These are phyloP conservation scores for Pyricularia pennisetigena DNA, from an alignment of 2,329 filamentous ascomycete species.

Conservation along the genomic window DNA sequence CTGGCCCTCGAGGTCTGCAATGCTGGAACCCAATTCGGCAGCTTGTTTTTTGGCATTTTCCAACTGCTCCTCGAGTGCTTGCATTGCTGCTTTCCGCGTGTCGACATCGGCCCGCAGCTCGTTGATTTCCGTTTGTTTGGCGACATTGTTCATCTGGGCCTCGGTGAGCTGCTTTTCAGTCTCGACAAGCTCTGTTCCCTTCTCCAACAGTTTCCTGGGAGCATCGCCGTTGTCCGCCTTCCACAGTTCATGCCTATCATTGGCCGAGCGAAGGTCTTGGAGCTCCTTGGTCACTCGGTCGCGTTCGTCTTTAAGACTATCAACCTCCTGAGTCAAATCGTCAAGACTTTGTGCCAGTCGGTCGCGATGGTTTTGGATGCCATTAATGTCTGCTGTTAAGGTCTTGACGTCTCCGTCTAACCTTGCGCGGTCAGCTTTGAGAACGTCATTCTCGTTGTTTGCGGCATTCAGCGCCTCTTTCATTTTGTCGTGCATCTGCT, in stretches of 20 bases:
- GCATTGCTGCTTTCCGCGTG: not conserved
- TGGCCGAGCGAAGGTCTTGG: not conserved
- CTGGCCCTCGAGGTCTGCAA: not conserved
- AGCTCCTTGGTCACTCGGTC: not conserved
- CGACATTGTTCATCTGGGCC: not conserved
- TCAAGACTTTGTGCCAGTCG: not conserved
- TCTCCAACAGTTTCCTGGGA: not conserved
- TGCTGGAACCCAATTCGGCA: not conserved
- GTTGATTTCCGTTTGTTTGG: not conserved
- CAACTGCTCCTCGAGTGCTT: not conserved
- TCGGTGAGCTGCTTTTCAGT: not conserved
- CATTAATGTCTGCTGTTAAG: not conserved
- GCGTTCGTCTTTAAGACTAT: not conserved
- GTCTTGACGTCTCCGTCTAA: too few relatives aligned
- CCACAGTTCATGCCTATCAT: not conserved
- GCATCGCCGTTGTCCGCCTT: not conserved
- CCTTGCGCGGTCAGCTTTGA: too few relatives aligned
- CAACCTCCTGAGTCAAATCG: not conserved
- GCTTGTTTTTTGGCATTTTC: not conserved
- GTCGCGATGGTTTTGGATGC: too few relatives aligned
- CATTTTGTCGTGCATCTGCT: not conserved
- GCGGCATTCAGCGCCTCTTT: not conserved
- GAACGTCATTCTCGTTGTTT: too few relatives aligned
- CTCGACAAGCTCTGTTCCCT: not conserved
- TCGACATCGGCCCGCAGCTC: not conserved